These are phyloP conservation scores for Leersia perrieri DNA, from an alignment of 176 grass and related monocot species.

Conservation along the genomic window DNA sequence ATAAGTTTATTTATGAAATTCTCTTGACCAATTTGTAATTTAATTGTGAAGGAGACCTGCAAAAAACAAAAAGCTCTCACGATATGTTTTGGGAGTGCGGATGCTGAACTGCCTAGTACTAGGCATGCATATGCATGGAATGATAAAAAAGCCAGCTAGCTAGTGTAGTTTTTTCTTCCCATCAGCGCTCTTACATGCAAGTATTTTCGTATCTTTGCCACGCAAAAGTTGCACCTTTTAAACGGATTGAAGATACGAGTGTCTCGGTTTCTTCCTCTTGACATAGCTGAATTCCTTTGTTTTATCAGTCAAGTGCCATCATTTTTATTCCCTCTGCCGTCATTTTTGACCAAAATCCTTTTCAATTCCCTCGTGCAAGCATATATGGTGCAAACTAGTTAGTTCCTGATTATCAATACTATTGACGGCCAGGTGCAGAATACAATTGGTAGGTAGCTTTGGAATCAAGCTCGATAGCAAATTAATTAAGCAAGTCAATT, in stretches of 20 bases:
- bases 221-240: background rate
- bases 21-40: background rate
- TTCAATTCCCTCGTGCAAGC: background rate
- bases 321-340: slow-evolving; percentile 29
- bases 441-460: slow-evolving; percentile 4
- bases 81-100: background rate
- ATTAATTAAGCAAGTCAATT: background rate
- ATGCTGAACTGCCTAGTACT: background rate
- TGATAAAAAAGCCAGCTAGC: background rate
- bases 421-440: slow-evolving; percentile 17
- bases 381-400: background rate
- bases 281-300: background rate
- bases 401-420: background rate
- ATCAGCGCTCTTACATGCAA: background rate
- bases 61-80: background rate
- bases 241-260: background rate
- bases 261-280: background rate
- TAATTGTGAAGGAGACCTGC: background rate
- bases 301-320: slow-evolving; percentile 5
- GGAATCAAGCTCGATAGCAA: background rate
- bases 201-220: background rate
- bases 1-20: background rate
- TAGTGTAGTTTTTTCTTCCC: background rate
- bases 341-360: slow-evolving; percentile 25
- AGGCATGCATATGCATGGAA: slow-evolving; percentile 25